These are phyloP conservation scores for Boletus tylopilopsis DNA, from an alignment of 768 basidiomycete species.

Conservation along the genomic window DNA sequence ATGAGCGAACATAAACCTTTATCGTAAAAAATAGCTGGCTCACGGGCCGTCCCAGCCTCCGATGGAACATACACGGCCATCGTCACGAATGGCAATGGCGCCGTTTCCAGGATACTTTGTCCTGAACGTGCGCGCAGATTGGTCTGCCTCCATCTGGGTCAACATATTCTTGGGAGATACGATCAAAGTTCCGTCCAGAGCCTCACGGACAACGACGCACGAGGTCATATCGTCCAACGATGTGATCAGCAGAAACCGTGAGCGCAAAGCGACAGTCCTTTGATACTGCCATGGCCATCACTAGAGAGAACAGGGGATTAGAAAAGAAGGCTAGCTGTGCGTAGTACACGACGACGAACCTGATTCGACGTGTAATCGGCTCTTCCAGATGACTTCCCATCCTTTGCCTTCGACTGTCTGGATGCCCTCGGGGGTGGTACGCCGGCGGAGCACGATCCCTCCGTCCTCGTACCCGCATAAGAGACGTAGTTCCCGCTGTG, in stretches of 20 bases:
- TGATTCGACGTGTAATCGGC: conserved; percentile 67
- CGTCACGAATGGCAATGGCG: conserved; percentile 67
- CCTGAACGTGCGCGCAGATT: conserved; percentile 36
- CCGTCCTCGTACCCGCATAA: conserved; percentile 86
- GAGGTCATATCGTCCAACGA: conserved; percentile 60
- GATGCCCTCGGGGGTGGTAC: conserved; percentile 34
- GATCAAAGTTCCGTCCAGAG: neutral
- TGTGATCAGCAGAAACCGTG: conserved; percentile 83
- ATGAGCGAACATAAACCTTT: neutral
- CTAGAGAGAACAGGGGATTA: conserved; percentile 34
- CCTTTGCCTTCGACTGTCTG: conserved; percentile 62
- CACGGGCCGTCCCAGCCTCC: conserved; percentile 96
- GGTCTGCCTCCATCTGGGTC: conserved; percentile 18
- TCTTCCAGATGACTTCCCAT: conserved; percentile 69
- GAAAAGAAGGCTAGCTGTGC: neutral
- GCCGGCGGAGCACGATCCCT: conserved; percentile 65
- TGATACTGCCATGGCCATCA: conserved; percentile 84
- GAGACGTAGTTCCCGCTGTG: conserved; percentile 48
- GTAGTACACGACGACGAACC: conserved; percentile 39
- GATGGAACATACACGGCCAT: conserved; percentile 78
- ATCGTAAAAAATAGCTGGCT: conserved; percentile 26
- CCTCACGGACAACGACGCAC: conserved; percentile 31
- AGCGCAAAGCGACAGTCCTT: conserved; percentile 55
- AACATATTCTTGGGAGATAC: neutral
- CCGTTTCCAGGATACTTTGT: conserved; percentile 82